Conservation (phyloP, 176 grass and related monocot genomes). For the Rhynchospora pubera region DNA sequence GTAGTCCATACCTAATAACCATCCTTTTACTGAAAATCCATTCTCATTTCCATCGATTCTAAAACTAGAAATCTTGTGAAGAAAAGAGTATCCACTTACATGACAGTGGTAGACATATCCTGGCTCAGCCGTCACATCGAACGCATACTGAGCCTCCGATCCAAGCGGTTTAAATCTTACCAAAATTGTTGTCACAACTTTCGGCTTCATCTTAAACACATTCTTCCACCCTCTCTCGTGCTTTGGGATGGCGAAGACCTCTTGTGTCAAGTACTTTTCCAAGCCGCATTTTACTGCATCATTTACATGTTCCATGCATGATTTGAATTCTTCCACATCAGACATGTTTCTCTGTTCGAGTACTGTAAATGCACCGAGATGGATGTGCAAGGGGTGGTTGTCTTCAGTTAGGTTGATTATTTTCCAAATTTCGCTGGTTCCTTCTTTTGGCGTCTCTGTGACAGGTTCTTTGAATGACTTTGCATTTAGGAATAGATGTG, state of each 20-base stretch:
- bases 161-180: conserved; percentile 59
- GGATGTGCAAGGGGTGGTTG: conserved; percentile 88
- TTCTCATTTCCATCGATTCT: neutral
- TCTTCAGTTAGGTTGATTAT: conserved; percentile 95
- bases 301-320: conserved; percentile 50
- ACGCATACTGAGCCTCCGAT: conserved; percentile 25
- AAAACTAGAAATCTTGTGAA: neutral
- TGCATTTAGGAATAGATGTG: conserved; percentile 80
- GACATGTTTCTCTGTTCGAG: conserved; percentile 53
- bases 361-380: conserved; percentile 52
- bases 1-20: neutral
- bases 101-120: conserved; percentile 95
- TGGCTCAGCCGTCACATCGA: conserved; percentile 56
- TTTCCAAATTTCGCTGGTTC: conserved; percentile 62
- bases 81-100: conserved; percentile 26
- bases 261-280: conserved; percentile 18
- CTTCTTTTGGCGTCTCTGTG: conserved; percentile 63
- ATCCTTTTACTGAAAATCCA: neutral
- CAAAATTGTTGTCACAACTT: conserved; percentile 43
- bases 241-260: conserved; percentile 17
- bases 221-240: conserved; percentile 88
- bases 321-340: conserved; percentile 34
- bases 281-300: conserved; percentile 39
- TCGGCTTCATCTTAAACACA: conserved; percentile 76
- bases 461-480: conserved; percentile 43